These are phyloP conservation scores for Asterophora parasitica DNA, from an alignment of 768 basidiomycete genomes.

Conservation along the genomic window DNA sequence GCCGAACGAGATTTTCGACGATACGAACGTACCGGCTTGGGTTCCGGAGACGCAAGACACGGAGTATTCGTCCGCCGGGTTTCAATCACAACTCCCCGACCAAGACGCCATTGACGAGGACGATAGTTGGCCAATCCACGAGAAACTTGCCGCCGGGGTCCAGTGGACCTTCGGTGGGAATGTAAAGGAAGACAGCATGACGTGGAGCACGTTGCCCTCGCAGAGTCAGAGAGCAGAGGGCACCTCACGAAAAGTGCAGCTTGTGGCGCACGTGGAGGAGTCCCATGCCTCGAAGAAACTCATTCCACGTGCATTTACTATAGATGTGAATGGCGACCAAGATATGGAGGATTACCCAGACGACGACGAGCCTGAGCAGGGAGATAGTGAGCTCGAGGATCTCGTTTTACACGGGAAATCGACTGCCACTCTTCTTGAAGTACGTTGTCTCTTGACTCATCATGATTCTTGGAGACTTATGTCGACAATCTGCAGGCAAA, in stretches of 20 bases:
- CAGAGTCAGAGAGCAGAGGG: slow-evolving; percentile 47
- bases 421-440: slow-evolving; percentile 37
- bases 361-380: slow-evolving; percentile 26
- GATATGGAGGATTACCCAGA: slow-evolving; percentile 20
- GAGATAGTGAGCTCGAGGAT: slow-evolving; percentile 38
- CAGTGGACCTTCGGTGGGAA: slow-evolving; percentile 59
- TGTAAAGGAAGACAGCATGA: slow-evolving; percentile 63
- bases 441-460: slow-evolving; percentile 22
- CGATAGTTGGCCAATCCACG: slow-evolving; percentile 75
- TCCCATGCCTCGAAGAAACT: slow-evolving; percentile 4
- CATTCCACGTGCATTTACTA: slow-evolving; percentile 30
- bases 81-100: slow-evolving; percentile 30
- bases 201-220: slow-evolving; percentile 70
- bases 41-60: slow-evolving; percentile 58
- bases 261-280: neutral
- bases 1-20: slow-evolving; percentile 50
- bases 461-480: slow-evolving; percentile 1
- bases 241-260: slow-evolving; percentile 14
- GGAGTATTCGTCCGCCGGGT: slow-evolving; percentile 36
- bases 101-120: slow-evolving; percentile 45
- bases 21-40: slow-evolving; percentile 46
- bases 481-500: slow-evolving; percentile 16
- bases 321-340: slow-evolving; percentile 34
- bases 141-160: slow-evolving; percentile 49
- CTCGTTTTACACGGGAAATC: slow-evolving; percentile 33